Base-by-base conservation (phyloP, 805 yeast species). In the Yarrowia deformans region DNA sequence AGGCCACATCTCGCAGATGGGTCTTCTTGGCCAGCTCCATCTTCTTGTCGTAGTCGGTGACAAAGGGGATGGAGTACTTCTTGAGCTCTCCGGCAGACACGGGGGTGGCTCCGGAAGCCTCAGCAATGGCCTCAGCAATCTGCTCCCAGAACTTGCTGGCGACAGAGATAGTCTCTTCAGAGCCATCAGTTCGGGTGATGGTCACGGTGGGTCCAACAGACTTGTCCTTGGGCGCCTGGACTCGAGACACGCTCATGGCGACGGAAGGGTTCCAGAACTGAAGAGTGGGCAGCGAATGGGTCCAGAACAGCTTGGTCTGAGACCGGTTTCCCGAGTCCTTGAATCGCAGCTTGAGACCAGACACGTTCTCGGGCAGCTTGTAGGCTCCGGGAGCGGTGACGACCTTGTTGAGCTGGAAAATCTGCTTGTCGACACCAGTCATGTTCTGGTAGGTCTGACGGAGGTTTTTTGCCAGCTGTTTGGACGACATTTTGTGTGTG, bases 311-410 rank as follows among this genome's bases (percentile, higher is more conserved):
- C 61, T 54, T 66, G 69, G 69, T 45, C 55, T 71, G 71, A 39
- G 67, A 64, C 34, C 69, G 71, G 35, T 54, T 68, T 39, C 74
- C 75, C 32, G 54, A 45, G 37, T 70, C 67, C 69, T 74, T 70
- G 70, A 75, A 71, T 37, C 71, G 70, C 40, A 76, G 74, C 63
- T 74, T 72, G 68, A 76, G 58, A 16, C 71, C 68, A 5, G 69
- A 40, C 29, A 76, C 75, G 16, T 60, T 40, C 1, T 39, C 39
- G 14, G 78, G 77, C 19, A 76, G 67, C 48, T 71, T 69, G 42
- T 76, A 35, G 7, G 77, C 78, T 4, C 76, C 76, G 4, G 74
- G 72, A 13, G 78, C 79, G n/a, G 71, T 69, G 13, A 74, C 70
- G 37, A 76, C 56, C 19, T 72, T 70, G 71, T 75, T 76, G 23